Evolutionary conservation across 1,139 yeast species (phyloP).

Genomic region (Lodderomyces theae): DNA sequence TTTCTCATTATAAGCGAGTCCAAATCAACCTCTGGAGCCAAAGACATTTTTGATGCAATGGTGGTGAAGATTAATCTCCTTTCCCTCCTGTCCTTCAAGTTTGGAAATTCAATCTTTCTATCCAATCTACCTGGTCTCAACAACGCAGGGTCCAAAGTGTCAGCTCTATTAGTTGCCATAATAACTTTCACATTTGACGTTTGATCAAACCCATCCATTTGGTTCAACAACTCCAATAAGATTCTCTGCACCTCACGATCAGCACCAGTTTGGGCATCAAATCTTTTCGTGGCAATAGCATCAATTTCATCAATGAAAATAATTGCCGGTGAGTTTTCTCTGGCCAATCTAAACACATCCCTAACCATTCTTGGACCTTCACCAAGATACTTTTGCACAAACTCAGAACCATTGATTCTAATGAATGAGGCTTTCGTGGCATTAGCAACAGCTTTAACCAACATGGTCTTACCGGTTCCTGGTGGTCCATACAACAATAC

Average conservation of each 20-base stretch:
- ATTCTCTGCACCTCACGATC: conserved; percentile 99
- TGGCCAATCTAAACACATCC: conserved; percentile 93
- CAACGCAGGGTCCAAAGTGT: conserved; percentile 94
- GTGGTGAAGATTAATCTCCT: conserved; percentile 95
- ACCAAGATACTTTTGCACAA: conserved; percentile 96
- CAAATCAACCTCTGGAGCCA: conserved; percentile 96
- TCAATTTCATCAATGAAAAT: conserved; percentile 98
- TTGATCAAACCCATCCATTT: conserved; percentile 99
- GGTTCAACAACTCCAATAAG: conserved; percentile 89
- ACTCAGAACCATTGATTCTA: conserved; percentile 96
- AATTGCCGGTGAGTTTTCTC: conserved; percentile 96
- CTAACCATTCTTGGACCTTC: conserved; percentile 99
- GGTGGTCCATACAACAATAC: conserved; percentile 97
- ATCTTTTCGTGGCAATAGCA: conserved; percentile 98
- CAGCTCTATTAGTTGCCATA: conserved; percentile 99
- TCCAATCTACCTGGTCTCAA: conserved; percentile 98
- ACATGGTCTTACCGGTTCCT: conserved; percentile 99
- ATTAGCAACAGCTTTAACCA: conserved; percentile 98
- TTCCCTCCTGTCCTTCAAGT: conserved; percentile 93
- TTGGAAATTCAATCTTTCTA: conserved; percentile 96
- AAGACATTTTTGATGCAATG: conserved; percentile 94
- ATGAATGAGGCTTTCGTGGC: conserved; percentile 93
- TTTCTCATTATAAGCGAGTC: conserved; percentile 93
- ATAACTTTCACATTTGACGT: conserved; percentile 92
- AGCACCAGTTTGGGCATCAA: conserved; percentile 99